Conservation (phyloP, 768 basidiomycete genomes). For the Macrocybe gigantea region DNA sequence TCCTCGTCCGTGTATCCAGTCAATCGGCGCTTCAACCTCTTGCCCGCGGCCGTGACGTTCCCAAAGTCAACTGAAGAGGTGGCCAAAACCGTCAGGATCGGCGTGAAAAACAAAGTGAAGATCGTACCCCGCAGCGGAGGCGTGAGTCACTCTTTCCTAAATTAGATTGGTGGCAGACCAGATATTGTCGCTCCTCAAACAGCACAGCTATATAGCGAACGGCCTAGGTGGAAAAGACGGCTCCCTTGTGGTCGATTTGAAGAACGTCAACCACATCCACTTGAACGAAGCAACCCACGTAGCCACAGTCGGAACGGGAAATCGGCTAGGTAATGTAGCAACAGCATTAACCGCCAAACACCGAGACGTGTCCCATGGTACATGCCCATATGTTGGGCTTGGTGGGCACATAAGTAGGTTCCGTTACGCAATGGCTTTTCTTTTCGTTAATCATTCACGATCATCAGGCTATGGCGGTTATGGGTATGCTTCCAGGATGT, state of each 20-base stretch:
- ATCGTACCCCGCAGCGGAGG: neutral
- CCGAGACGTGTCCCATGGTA: constrained; percentile 36
- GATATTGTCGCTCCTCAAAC: neutral
- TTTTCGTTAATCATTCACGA: neutral
- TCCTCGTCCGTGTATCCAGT: neutral
- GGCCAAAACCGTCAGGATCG: neutral
- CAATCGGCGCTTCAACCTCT: neutral
- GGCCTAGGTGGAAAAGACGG: constrained; percentile 36
- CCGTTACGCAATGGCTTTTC: neutral
- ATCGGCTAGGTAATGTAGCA: neutral
- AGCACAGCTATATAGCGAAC: constrained; percentile 41
- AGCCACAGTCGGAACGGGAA: constrained; percentile 20
- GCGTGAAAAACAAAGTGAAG: neutral
- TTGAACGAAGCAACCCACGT: constrained; percentile 21
- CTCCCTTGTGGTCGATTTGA: constrained; percentile 35
- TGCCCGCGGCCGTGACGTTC: neutral
- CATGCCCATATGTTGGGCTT: constrained; percentile 39
- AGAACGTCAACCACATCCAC: constrained; percentile 25
- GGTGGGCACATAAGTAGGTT: constrained; percentile 36
- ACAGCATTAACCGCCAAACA: constrained; percentile 27
- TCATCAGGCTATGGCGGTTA: constrained; percentile 22
- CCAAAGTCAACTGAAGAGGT: neutral
- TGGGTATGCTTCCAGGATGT: constrained; percentile 28
- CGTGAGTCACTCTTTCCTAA: neutral
- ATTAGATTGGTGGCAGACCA: neutral